Evolutionary conservation across 257 asterid genomes (phyloP), one percentile per base, ranked within the genome.

Genomic region (Henckelia pumila): DNA sequence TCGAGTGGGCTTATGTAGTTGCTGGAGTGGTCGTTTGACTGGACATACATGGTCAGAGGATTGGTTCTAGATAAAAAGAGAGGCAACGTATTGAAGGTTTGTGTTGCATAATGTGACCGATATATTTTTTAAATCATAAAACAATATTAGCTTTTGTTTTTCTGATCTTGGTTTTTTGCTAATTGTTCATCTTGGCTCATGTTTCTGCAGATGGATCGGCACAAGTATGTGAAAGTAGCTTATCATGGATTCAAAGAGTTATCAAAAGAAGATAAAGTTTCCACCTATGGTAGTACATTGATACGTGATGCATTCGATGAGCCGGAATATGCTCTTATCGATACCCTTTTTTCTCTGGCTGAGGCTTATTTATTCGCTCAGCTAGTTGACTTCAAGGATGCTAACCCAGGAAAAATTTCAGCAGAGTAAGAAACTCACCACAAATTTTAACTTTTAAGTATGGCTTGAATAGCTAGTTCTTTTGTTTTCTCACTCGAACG

Each of bases 1-100:
- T 72, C 21, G 30, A 67, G 60, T 72, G 73, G 55, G 32, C 64
- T 69, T 62, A 16, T 84, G 74, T 76, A 94, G 99, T 76, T 94
- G 77, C 82, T 91, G 84, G 80, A 72, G 58, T 88, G 91, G 96
- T 77, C 89, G 52, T 91, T 94, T 78, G 98, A 94, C 71, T 84
- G 91, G 96, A 88, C 82, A 65, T 94, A 91, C 84, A 91, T 94
- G 97, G 97, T 94, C 86, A 85, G 99, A 79, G 97, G 99, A 75
- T 85, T 94, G 64, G 99, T 94, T 78, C 85, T 94, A 57, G 98
- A 94, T 73, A 91, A 88, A 80, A 91, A 81, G 79, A 84, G 99
- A 68, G 99, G 99, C 78, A 94, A 91, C 55, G 86, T 89, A 74
- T 78, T 94, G 83, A 94, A 94, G 96, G 99, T 94, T 67, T 37